Conservation (phyloP, 495 filamentous ascomycete genomes). For the Chaetomium tenue region DNA sequence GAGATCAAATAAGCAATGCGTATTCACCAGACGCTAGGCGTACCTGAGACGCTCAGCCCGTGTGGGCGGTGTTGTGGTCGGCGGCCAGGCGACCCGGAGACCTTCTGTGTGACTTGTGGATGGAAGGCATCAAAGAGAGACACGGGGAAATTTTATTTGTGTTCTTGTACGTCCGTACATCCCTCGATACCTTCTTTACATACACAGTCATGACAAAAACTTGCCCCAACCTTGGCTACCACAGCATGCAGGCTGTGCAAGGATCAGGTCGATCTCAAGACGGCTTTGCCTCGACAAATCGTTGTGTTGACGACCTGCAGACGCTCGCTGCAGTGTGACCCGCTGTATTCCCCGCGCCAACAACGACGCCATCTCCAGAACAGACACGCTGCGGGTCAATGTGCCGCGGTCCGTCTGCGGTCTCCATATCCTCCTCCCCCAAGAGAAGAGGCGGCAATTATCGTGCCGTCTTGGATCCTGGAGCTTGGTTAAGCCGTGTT, state of each 20-base stretch:
- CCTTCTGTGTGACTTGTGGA: neutral
- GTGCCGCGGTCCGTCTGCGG: slow-evolving; percentile 12
- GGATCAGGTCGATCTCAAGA: slow-evolving; percentile 17
- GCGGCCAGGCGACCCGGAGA: slow-evolving; percentile 8
- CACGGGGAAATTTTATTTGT: neutral
- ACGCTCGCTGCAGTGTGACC: slow-evolving; percentile 14
- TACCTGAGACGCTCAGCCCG: neutral
- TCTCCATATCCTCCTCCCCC: neutral
- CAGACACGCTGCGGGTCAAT: neutral
- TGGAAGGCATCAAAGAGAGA: neutral
- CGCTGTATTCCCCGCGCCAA: neutral
- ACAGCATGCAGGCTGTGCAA: slow-evolving; percentile 8
- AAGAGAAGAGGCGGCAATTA: neutral
- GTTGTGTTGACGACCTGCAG: neutral
- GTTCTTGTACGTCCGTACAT: no score
- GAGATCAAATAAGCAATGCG: neutral
- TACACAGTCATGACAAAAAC: no score
- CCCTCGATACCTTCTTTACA: no score
- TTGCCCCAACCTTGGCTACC: neutral
- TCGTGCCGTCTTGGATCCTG: neutral
- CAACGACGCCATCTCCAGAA: neutral
- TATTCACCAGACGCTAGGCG: neutral
- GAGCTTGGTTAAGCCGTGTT: neutral
- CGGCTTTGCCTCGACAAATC: neutral
- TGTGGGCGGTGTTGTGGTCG: slow-evolving; percentile 2